These are phyloP conservation scores for Olyra latifolia DNA, from an alignment of 176 grass and related monocot genomes.

Conservation along the genomic window DNA sequence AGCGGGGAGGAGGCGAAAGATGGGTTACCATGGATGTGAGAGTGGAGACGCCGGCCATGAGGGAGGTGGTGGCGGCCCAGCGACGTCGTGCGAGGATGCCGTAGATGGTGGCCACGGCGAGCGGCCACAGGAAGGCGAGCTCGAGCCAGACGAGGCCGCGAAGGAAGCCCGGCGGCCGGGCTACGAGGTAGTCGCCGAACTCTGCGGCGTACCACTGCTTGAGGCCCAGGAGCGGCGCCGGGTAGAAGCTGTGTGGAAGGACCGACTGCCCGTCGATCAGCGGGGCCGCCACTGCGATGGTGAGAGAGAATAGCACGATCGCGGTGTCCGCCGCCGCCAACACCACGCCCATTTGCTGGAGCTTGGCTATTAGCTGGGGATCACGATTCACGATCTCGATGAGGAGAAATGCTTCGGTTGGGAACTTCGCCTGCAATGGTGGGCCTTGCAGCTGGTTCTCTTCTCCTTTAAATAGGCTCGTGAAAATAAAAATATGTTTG, in stretches of 20 bases:
- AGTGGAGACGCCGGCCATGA: slow-evolving; percentile 67
- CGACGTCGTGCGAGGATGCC: slow-evolving; percentile 57
- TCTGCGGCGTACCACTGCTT: slow-evolving; percentile 60
- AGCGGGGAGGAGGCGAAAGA: not conserved
- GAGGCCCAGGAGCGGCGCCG: slow-evolving; percentile 48
- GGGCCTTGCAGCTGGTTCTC: no score
- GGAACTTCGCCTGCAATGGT: no score
- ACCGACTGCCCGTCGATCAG: slow-evolving; percentile 63
- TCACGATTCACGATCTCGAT: no score
- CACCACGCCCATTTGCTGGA: slow-evolving; percentile 47
- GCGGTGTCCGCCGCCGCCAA: slow-evolving; percentile 41
- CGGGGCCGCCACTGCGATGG: slow-evolving; percentile 45
- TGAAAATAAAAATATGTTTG: no score
- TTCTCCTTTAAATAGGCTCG: no score
- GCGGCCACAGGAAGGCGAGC: slow-evolving; percentile 76
- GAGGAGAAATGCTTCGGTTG: no score
- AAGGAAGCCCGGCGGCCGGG: slow-evolving; percentile 59
- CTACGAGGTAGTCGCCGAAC: slow-evolving; percentile 73
- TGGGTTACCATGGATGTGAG: slow-evolving; percentile 71
- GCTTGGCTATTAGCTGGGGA: no score
- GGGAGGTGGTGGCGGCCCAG: slow-evolving; percentile 74
- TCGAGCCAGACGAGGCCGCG: slow-evolving; percentile 58
- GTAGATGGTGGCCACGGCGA: slow-evolving; percentile 70
- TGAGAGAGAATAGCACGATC: slow-evolving; percentile 57
- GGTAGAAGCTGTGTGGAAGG: slow-evolving; percentile 43